Percentiles rank a stretch among this genome's conserved stretches.
These are phyloP conservation scores for Coelastrella sp. DNA, from an alignment of 139 green algal genomes.

Conservation along the genomic window DNA sequence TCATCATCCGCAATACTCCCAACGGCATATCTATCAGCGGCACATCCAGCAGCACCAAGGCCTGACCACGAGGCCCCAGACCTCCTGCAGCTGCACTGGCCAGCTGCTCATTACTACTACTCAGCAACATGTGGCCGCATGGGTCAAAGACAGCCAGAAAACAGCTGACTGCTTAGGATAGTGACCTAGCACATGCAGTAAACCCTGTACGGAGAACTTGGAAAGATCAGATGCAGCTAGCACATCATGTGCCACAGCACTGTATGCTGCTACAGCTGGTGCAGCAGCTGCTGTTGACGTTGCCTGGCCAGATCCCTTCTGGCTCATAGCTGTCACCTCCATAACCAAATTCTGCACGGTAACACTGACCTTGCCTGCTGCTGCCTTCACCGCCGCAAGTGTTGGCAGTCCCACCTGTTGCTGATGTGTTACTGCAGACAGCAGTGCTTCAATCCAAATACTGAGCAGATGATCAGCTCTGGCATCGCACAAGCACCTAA, in stretches of 20 bases:
- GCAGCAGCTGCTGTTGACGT: neutral
- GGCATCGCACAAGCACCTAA: conserved; percentile 14
- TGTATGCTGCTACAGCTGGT: conserved; percentile 6
- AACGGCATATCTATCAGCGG: conserved; percentile 51
- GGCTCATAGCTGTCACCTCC: too few relatives aligned
- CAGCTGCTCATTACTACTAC: too few relatives aligned
- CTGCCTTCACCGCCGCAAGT: neutral
- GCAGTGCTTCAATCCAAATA: neutral
- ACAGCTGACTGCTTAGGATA: neutral
- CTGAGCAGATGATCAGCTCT: conserved; percentile 1
- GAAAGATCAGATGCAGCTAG: neutral
- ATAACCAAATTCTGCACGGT: neutral
- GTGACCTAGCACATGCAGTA: neutral
- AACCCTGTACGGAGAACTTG: neutral
- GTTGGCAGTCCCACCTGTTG: neutral
- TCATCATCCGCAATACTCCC: conserved; percentile 50
- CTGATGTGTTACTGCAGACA: neutral
- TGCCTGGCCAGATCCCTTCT: neutral
- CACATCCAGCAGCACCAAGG: conserved; percentile 45
- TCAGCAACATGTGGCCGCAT: conserved; percentile 5
- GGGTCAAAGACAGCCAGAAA: conserved; percentile 13
- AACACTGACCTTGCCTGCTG: neutral
- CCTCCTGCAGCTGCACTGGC: conserved; percentile 39
- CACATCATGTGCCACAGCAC: neutral
- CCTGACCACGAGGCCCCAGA: conserved; percentile 9